Evolutionary conservation across 495 filamentous ascomycete species (phyloP).

Genomic region (Hyaloscypha bicolor): DNA sequence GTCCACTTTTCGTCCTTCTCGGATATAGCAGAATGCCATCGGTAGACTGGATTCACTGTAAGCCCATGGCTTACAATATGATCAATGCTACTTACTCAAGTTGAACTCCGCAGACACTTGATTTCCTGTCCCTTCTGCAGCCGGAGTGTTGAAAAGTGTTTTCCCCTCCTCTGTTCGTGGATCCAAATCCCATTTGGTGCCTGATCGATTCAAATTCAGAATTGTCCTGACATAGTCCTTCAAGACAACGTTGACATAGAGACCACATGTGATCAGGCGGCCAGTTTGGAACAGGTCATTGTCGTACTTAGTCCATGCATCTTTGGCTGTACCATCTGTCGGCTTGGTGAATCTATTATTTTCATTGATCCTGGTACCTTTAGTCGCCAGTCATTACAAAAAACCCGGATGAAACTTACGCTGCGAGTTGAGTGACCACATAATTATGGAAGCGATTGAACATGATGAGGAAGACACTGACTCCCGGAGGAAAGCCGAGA

Average conservation of each 20-base stretch:
- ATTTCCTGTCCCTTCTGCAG: slow-evolving; percentile 70
- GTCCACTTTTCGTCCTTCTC: slow-evolving; percentile 76
- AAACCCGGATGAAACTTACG: slow-evolving; percentile 13
- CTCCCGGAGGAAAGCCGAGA: slow-evolving; percentile 82
- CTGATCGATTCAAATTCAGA: slow-evolving; percentile 75
- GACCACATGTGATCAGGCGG: slow-evolving; percentile 74
- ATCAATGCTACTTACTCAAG: slow-evolving; percentile 35
- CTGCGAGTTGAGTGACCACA: slow-evolving; percentile 64
- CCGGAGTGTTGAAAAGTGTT: slow-evolving; percentile 53
- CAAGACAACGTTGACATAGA: slow-evolving; percentile 84
- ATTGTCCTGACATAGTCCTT: slow-evolving; percentile 86
- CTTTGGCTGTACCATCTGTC: slow-evolving; percentile 42
- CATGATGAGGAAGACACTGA: slow-evolving; percentile 74
- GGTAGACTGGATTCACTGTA: slow-evolving; percentile 49
- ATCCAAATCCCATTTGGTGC: slow-evolving; percentile 80
- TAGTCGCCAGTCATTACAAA: slow-evolving; percentile 22
- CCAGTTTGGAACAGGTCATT: slow-evolving; percentile 85
- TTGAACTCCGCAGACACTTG: slow-evolving; percentile 80
- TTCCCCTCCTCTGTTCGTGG: slow-evolving; percentile 59
- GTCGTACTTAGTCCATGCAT: slow-evolving; percentile 74
- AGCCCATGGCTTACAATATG: not conserved
- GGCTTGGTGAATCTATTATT: slow-evolving; percentile 70
- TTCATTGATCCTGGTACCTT: slow-evolving; percentile 70
- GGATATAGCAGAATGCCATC: slow-evolving; percentile 81
- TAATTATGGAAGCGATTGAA: slow-evolving; percentile 83